Evolutionary conservation across 2,329 filamentous ascomycete genomes (phyloP).

Genomic region (Gremmenia infestans): DNA sequence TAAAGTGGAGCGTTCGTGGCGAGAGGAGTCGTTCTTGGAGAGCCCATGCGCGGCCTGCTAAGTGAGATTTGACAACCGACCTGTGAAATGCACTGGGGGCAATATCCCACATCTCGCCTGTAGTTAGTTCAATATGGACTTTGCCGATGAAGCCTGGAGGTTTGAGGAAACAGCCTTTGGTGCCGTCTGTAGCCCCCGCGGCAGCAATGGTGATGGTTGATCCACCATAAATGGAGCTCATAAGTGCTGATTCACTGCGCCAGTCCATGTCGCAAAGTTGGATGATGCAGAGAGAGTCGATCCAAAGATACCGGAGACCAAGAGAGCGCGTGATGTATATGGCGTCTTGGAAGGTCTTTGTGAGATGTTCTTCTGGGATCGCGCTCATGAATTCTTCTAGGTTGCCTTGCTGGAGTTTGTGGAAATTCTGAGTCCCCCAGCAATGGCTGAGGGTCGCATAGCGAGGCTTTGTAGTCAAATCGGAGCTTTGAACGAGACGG

Average conservation of each 20-base stretch:
- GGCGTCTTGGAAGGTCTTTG: conserved; percentile 18
- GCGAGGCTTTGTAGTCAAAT: conserved; percentile 1
- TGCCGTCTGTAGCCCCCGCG: conserved; percentile 9
- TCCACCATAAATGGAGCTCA: conserved; percentile 10
- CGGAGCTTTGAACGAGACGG: conserved; percentile 3
- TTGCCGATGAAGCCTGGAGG: not conserved
- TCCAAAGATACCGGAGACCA: conserved; percentile 17
- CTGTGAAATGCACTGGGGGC: not conserved
- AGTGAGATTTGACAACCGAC: conserved; percentile 1
- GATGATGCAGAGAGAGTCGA: conserved; percentile 21
- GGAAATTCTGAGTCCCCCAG: conserved; percentile 14
- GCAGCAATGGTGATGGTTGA: conserved; percentile 13
- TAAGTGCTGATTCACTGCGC: conserved; percentile 11
- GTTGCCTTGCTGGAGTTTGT: conserved; percentile 4
- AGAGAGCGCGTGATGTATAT: conserved; percentile 9
- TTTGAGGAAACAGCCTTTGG: conserved; percentile 7
- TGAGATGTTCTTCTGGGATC: conserved; percentile 4
- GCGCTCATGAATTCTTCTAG: conserved; percentile 1
- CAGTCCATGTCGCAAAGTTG: conserved; percentile 11
- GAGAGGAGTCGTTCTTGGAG: conserved; percentile 18
- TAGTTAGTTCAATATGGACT: not conserved
- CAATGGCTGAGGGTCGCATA: conserved; percentile 21
- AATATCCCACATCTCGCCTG: not conserved
- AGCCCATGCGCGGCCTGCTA: conserved; percentile 13
- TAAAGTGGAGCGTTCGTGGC: conserved; percentile 14